A percentile compares a stretch with the other conserved stretches of the same genome.
phyloP scores from a whole-genome alignment of 2,329 filamentous ascomycete genomes.

The Falciphora oryzae region DNA sequence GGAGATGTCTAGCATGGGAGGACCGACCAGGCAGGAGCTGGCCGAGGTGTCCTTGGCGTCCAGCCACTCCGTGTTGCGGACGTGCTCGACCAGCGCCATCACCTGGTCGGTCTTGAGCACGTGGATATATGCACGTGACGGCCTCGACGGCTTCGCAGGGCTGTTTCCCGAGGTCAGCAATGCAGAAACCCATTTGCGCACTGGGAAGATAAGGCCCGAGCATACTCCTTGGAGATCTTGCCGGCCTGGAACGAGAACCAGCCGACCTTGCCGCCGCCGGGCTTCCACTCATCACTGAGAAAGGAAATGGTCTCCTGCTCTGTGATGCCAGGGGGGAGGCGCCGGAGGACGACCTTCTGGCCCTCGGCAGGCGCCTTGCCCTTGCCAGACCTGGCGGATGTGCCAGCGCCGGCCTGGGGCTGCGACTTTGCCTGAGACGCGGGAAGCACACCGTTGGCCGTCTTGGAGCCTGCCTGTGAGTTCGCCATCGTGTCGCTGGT shows the following conservation, averaged over 20 bases:
- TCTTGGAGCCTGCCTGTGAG: background rate
- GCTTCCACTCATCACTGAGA: constrained; percentile 75
- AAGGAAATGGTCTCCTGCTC: constrained; percentile 67
- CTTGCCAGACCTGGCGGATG: constrained; percentile 37
- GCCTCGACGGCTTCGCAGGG: constrained; percentile 77
- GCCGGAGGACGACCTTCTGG: constrained; percentile 78
- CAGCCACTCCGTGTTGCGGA: constrained; percentile 66
- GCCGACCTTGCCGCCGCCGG: constrained; percentile 75
- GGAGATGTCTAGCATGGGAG: constrained; percentile 75
- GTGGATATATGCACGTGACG: constrained; percentile 77
- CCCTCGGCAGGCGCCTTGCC: constrained; percentile 51
- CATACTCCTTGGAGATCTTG: constrained; percentile 80
- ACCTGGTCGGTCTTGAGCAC: constrained; percentile 67
- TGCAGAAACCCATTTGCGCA: background rate
- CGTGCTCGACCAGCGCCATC: constrained; percentile 59
- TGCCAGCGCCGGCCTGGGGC: constrained; percentile 35
- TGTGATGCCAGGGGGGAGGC: constrained; percentile 81
- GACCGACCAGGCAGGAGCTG: constrained; percentile 67
- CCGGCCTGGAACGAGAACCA: constrained; percentile 64
- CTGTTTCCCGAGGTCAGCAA: constrained; percentile 34
- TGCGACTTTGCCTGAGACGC: constrained; percentile 31
- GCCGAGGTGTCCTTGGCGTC: constrained; percentile 75
- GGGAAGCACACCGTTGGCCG: constrained; percentile 36
- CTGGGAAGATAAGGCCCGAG: constrained; percentile 12
- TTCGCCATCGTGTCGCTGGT: background rate